Base-by-base conservation (phyloP, 1,139 yeast species). In the Saccharomyces hybrid region DNA sequence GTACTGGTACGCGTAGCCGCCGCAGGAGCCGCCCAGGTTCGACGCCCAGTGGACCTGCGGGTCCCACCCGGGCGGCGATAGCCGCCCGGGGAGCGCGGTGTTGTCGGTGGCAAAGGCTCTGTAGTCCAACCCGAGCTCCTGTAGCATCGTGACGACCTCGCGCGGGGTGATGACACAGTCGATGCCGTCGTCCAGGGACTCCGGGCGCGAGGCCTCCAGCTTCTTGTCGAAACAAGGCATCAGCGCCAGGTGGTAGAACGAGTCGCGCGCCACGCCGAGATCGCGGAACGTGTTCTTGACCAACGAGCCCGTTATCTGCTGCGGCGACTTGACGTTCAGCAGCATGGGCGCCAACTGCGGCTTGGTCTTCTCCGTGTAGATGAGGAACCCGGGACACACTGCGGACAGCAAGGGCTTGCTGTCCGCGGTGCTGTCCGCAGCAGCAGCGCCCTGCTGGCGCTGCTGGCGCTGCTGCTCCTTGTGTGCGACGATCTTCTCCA, bases 181-280 rank as follows among this genome's bases (percentile, higher is more conserved):
- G 7, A 93, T 98, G 63, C 89, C 96, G 2, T 65, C 68, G 16
- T 68, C 74, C 16, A 38, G 26, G 12, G 71, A 69, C 61, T 89
- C 96, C 0, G 88, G 85, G 57, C 98, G 76, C 2, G 97, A 91
- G 42, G 97, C 95, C 72, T 93, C 99, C 46, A 93, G 77, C 70
- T 93, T 93, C 72, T 93, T 93, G 70, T 93, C 99, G 68, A 93
- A 93, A 64, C 98, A 93, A 1, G 99, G 98, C 98, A 93, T 91
- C 29, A 93, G 76, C 12, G 95, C 80, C 57, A 93, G 73, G 68
- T 91, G 97, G 66, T 88, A 95, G 0, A 89, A 73, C 2, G 79
- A 65, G 0, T 71, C 69, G 9, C 73, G 49, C 0, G 65, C 16
- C 62, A 66, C 55, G 4, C 47, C 34, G 0, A 52, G 42, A 68